Evolutionary conservation across 176 grass and related monocot species (phyloP), one percentile per base, ranked within the genome.

Genomic region (Aegilops longissima): DNA sequence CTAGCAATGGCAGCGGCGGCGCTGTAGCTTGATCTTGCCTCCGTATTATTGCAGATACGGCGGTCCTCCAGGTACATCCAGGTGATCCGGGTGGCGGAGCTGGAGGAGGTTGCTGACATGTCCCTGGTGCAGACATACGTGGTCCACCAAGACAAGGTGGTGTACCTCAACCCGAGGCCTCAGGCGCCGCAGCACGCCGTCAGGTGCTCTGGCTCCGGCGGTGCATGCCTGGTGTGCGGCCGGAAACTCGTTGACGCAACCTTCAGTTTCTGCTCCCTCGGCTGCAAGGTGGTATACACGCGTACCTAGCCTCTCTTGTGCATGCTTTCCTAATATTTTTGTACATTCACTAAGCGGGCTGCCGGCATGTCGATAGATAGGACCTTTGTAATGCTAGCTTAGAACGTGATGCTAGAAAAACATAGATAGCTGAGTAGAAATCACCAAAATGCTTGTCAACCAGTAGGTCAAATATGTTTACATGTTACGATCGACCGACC

Each of bases 191-290:
- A 36, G 20, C 1, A 82, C 11, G n/a, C n/a, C 42, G 27, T 6
- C n/a, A 81, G 6, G 49, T 3, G 34, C 29, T 47, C 1, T 1
- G 12, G 44, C 44, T 2, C 35, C 10, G 4, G 7, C 47, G 11
- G 29, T 1, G 25, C 14, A 0, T 89, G 83, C 52, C 21, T 70
- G 61, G 6, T n/a, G 11, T 90, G 88, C 21, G 47, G 13, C 10
- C 23, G 83, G 3, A 78, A 35, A 0, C 70, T 90, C 70, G 27
- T 29, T 10, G 9, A 77, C 9, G 21, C 17, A 8, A 21, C n/a
- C 31, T 90, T 80, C 71, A 83, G 80, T 61, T 95, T 98, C 88
- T 95, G 91, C 81, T 98, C 89, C 5, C 73, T 98, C 12, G 69
- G 77, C 31, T 98, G 95, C 91, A 98, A 98, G 42, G 42, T 40